Evolutionary conservation across 352 stramenopile species (phyloP).

Genomic region (Phytopythium boreale): DNA sequence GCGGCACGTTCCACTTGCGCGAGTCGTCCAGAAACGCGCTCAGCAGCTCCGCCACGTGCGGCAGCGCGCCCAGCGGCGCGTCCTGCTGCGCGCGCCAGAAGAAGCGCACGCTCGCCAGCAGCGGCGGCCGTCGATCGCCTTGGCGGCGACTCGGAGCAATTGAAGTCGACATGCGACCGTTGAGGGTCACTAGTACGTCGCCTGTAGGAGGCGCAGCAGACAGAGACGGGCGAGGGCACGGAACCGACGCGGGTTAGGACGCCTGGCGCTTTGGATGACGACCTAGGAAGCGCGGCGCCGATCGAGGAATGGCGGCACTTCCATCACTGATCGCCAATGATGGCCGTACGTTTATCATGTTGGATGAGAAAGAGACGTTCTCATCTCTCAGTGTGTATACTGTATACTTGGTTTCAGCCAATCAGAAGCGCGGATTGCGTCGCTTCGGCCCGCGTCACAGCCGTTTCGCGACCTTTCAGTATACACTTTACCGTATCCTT

Average conservation of each 20-base stretch:
- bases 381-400: too few relatives aligned
- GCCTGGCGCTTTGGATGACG: too few relatives aligned
- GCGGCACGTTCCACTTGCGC: constrained; percentile 13
- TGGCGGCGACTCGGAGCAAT: neutral
- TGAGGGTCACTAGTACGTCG: neutral
- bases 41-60: constrained; percentile 9
- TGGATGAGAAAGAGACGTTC: neutral
- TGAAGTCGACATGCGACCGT: neutral
- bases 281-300: too few relatives aligned
- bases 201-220: neutral
- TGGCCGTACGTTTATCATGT: neutral
- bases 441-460: neutral
- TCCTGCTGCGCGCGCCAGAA: constrained; percentile 10
- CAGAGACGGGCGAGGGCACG: neutral
- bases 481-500: neutral
- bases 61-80: constrained; percentile 1
- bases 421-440: neutral
- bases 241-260: too few relatives aligned
- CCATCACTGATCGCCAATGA: neutral
- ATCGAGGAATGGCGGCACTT: neutral
- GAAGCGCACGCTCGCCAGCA: constrained; percentile 7
- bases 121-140: neutral
- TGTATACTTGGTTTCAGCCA: neutral
- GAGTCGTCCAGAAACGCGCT: constrained; percentile 13
- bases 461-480: neutral